Percentiles rank a stretch among this genome's conserved stretches.
phyloP scores from a whole-genome alignment of 495 filamentous ascomycete species.

The Penicillium chermesinum region DNA sequence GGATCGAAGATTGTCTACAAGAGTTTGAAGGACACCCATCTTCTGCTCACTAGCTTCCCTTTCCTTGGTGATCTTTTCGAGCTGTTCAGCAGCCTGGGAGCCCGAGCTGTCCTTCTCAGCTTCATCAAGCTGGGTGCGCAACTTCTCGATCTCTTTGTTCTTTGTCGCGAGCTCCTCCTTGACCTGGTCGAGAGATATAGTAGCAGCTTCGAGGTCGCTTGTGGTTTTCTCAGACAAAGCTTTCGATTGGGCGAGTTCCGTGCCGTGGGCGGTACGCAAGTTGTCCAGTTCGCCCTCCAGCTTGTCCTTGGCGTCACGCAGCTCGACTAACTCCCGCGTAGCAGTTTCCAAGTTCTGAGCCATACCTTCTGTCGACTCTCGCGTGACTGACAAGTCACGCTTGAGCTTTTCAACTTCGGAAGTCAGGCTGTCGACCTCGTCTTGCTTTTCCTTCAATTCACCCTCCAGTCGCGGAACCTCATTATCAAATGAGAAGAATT shows the following conservation, averaged over 20 bases:
- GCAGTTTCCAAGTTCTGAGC: conserved; percentile 57
- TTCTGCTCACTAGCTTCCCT: conserved; percentile 49
- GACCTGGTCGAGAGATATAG: conserved; percentile 46
- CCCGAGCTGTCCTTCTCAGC: conserved; percentile 16
- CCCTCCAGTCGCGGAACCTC: conserved; percentile 64
- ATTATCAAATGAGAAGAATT: conserved; percentile 84
- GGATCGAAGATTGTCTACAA: conserved; percentile 47
- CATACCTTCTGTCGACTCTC: conserved; percentile 62
- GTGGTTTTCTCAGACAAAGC: conserved; percentile 38
- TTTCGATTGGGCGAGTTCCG: conserved; percentile 39
- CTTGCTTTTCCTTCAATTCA: conserved; percentile 56
- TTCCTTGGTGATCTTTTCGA: conserved; percentile 5
- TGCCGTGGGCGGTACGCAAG: conserved; percentile 26
- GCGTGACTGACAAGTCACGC: conserved; percentile 49
- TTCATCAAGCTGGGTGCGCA: conserved; percentile 39
- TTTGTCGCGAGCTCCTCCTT: conserved; percentile 52
- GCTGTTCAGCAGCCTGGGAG: background rate
- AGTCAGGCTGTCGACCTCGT: conserved; percentile 62
- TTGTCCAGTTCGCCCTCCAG: conserved; percentile 44
- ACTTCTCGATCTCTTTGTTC: conserved; percentile 46
- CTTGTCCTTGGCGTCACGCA: conserved; percentile 53
- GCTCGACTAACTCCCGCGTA: conserved; percentile 52
- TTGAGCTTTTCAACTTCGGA: conserved; percentile 53
- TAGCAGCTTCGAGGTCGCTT: conserved; percentile 40
- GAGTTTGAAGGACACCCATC: conserved; percentile 44